Conservation (phyloP, 257 asterid species). For the Solanum boliviense region DNA sequence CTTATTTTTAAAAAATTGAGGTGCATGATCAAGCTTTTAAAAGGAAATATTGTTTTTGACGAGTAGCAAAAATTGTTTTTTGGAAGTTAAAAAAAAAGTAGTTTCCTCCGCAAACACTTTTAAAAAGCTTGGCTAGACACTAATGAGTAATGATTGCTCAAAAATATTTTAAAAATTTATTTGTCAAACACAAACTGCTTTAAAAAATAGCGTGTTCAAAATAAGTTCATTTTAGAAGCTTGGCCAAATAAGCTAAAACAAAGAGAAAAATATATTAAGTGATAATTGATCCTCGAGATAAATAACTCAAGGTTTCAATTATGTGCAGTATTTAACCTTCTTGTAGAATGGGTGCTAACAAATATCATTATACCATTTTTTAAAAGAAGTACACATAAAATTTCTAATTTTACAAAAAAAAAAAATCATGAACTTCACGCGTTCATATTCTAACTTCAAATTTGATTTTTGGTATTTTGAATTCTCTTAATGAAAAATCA, state of each 20-base stretch:
- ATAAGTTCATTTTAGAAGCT: not conserved
- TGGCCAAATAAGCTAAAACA: too few relatives aligned
- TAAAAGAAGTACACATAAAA: too few relatives aligned
- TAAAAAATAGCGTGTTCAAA: accelerated
- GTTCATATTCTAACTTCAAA: not conserved
- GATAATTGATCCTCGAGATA: not conserved
- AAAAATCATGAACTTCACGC: accelerated
- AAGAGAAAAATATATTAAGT: too few relatives aligned
- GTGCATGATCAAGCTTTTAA: not conserved
- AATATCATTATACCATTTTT: not conserved
- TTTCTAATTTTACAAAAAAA: accelerated
- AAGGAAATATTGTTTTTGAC: too few relatives aligned
- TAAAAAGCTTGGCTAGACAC: not conserved
- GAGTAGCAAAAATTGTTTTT: not conserved
- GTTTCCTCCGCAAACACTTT: not conserved
- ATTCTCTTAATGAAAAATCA: too few relatives aligned
- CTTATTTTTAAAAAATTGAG: too few relatives aligned
- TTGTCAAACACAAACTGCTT: not conserved
- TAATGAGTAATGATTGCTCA: not conserved
- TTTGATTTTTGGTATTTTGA: too few relatives aligned
- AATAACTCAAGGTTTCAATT: not conserved
- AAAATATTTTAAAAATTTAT: too few relatives aligned
- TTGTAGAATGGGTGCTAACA: not conserved
- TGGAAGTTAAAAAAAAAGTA: too few relatives aligned
- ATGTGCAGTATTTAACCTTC: not conserved